phyloP scores from a whole-genome alignment of 1,284 basidiomycete species.

The Leccinum pachyderme region DNA sequence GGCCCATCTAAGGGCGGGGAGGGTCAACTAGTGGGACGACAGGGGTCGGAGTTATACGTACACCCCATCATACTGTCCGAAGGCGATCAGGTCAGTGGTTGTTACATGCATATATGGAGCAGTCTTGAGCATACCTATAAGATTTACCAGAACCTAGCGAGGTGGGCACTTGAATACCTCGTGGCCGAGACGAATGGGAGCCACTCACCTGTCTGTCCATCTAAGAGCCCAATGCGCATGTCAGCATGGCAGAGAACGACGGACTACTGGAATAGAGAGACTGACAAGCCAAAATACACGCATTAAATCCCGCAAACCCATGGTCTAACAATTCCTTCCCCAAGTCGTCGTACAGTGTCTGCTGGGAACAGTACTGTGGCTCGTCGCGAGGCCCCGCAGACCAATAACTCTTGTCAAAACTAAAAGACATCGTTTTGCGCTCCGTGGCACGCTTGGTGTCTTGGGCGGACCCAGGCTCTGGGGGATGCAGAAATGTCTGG shows the following conservation, averaged over 20 bases:
- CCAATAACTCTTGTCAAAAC: constrained; percentile 97
- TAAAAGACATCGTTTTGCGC: constrained; percentile 85
- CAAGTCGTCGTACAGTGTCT: constrained; percentile 92
- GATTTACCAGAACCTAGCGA: constrained; percentile 82
- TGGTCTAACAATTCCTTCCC: constrained; percentile 95
- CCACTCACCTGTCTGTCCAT: constrained; percentile 81
- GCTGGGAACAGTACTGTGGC: constrained; percentile 86
- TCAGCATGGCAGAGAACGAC: constrained; percentile 4
- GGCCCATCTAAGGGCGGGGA: constrained; percentile 67
- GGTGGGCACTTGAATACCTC: constrained; percentile 12
- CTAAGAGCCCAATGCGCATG: constrained; percentile 37
- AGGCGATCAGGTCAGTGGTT: constrained; percentile 3
- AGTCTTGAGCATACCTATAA: constrained; percentile 61
- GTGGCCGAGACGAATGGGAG: not conserved
- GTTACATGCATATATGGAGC: not conserved
- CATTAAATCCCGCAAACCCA: constrained; percentile 95
- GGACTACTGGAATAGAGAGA: constrained; percentile 22
- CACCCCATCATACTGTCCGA: constrained; percentile 93
- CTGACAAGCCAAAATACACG: constrained; percentile 96
- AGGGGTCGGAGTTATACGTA: constrained; percentile 43
- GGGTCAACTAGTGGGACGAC: constrained; percentile 18
- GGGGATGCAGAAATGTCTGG: constrained; percentile 88
- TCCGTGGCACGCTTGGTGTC: constrained; percentile 80
- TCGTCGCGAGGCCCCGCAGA: constrained; percentile 88
- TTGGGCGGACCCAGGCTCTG: constrained; percentile 69